These are phyloP conservation scores for Penicillium sp. DNA, from an alignment of 2,329 filamentous ascomycete species.

Conservation along the genomic window DNA sequence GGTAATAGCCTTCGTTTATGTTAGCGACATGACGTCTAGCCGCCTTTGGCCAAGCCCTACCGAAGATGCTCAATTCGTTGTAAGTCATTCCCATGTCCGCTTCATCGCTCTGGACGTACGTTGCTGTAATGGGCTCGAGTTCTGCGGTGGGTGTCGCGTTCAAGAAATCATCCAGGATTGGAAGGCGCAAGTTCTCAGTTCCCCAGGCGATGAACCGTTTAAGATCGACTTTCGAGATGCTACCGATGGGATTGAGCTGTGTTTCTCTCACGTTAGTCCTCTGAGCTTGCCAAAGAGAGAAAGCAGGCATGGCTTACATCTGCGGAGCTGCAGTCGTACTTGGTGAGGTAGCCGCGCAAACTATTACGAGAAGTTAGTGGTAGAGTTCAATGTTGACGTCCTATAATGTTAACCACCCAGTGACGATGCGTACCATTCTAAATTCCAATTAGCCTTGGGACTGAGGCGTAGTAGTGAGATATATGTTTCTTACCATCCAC, in stretches of 20 bases:
- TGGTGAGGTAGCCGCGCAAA: conserved; percentile 60
- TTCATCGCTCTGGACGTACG: conserved; percentile 59
- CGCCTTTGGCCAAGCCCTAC: neutral
- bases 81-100: conserved; percentile 12
- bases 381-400: neutral
- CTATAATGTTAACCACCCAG: conserved; percentile 19
- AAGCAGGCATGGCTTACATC: conserved; percentile 57
- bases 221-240: conserved; percentile 64
- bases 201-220: conserved; percentile 70
- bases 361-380: conserved; percentile 8
- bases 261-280: neutral
- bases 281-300: neutral
- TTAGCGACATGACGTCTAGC: neutral
- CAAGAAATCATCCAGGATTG: conserved; percentile 65
- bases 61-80: conserved; percentile 10
- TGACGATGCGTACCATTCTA: conserved; percentile 35
- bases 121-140: conserved; percentile 63
- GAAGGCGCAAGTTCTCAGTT: conserved; percentile 57
- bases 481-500: conserved; percentile 50
- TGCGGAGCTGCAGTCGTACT: conserved; percentile 61
- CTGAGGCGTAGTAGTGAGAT: conserved; percentile 4
- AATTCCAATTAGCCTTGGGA: conserved; percentile 5
- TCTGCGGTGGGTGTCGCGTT: conserved; percentile 62
- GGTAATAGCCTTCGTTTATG: neutral
- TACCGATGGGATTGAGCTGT: conserved; percentile 42